phyloP scores from a whole-genome alignment of 305 asterid genomes.

The Fraxinus baroniana region DNA sequence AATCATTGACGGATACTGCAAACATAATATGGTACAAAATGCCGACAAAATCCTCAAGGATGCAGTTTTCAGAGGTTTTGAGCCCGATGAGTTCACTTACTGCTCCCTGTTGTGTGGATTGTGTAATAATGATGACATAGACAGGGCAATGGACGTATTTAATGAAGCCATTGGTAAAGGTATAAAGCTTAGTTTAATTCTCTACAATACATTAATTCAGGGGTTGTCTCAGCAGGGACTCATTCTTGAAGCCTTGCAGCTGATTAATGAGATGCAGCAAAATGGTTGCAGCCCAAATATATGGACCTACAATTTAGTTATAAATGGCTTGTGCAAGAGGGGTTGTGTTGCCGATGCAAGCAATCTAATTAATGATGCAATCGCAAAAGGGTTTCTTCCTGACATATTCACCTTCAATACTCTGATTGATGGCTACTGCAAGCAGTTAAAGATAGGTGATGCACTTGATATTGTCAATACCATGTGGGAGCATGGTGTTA shows the following conservation, averaged over 20 bases:
- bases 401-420: conserved; percentile 91
- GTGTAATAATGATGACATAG: conserved; percentile 66
- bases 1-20: conserved; percentile 79
- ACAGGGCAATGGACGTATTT: conserved; percentile 57
- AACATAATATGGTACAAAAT: conserved; percentile 56
- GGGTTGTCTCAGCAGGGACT: conserved; percentile 68
- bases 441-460: conserved; percentile 63
- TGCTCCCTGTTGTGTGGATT: conserved; percentile 67
- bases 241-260: conserved; percentile 63
- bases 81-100: conserved; percentile 79
- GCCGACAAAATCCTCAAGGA: conserved; percentile 65
- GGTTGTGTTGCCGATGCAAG: conserved; percentile 75
- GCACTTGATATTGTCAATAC: conserved; percentile 67
- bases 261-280: conserved; percentile 70
- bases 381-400: conserved; percentile 62
- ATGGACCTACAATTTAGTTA: conserved; percentile 74
- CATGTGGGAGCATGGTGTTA: conserved; percentile 68
- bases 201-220: conserved; percentile 68
- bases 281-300: conserved; percentile 64
- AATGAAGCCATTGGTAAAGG: conserved; percentile 57
- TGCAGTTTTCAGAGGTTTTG: conserved; percentile 71
- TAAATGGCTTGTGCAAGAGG: conserved; percentile 80
- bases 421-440: conserved; percentile 83
- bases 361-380: conserved; percentile 56
- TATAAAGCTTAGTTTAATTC: conserved; percentile 47